phyloP scores from a whole-genome alignment of 2,329 filamentous ascomycete genomes.

The Botryosphaeria agaves region DNA sequence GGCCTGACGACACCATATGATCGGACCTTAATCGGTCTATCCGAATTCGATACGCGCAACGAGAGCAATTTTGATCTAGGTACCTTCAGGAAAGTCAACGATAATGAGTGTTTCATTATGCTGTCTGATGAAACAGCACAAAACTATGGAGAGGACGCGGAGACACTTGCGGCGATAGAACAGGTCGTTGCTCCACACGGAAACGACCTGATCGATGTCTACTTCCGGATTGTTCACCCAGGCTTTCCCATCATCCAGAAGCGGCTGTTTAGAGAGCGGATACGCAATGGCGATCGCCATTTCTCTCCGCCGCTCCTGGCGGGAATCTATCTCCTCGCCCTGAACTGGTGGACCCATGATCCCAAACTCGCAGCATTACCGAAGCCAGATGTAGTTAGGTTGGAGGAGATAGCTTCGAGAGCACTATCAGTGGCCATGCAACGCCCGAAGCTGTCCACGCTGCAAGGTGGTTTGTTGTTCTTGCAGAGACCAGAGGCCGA shows the following conservation, averaged over 20 bases:
- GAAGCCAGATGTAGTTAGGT: conserved; percentile 52
- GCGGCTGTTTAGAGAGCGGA: conserved; percentile 61
- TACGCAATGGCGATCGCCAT: conserved; percentile 52
- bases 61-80: conserved; percentile 53
- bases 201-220: conserved; percentile 59
- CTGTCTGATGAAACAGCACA: conserved; percentile 57
- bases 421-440: conserved; percentile 63
- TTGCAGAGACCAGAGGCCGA: conserved; percentile 61
- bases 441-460: conserved; percentile 63
- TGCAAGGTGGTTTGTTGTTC: conserved; percentile 60
- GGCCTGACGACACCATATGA: conserved; percentile 73
- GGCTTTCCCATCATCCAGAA: conserved; percentile 73
- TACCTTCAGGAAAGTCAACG: conserved; percentile 55
- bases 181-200: conserved; percentile 60
- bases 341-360: conserved; percentile 76
- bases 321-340: conserved; percentile 67
- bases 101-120: conserved; percentile 64
- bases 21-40: conserved; percentile 65
- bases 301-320: conserved; percentile 63
- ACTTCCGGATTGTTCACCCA: conserved; percentile 66
- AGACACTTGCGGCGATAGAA: conserved; percentile 58
- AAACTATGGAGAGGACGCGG: conserved; percentile 50
- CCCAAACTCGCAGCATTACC: conserved; percentile 45
- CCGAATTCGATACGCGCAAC: conserved; percentile 63
- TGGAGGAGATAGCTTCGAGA: conserved; percentile 57